Evolutionary conservation across 2,329 filamentous ascomycete genomes (phyloP).

Genomic region (Phaeosphaeriaceae sp.): DNA sequence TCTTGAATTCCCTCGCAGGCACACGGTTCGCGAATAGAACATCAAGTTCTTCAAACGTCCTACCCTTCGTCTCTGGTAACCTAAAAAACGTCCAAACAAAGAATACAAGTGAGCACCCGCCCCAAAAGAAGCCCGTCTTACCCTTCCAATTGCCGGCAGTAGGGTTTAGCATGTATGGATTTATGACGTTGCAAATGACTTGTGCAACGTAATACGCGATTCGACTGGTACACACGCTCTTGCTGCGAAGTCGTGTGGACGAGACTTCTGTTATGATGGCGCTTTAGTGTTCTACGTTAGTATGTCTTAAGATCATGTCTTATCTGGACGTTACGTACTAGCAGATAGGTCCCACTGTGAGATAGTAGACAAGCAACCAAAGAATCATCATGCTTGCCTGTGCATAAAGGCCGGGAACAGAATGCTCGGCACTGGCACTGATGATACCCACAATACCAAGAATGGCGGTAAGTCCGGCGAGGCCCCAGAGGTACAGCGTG

Average conservation of each 20-base stretch:
- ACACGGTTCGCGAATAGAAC: slow-evolving; percentile 70
- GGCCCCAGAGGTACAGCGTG: slow-evolving; percentile 76
- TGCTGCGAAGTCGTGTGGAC: slow-evolving; percentile 80
- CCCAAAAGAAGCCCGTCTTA: slow-evolving; percentile 80
- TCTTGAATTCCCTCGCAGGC: slow-evolving; percentile 22
- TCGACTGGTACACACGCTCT: slow-evolving; percentile 82
- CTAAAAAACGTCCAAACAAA: slow-evolving; percentile 76
- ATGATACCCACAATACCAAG: slow-evolving; percentile 79
- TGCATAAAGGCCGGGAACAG: slow-evolving; percentile 51
- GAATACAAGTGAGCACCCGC: slow-evolving; percentile 76
- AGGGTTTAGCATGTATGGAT: slow-evolving; percentile 58
- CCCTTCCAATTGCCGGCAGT: slow-evolving; percentile 83
- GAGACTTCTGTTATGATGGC: slow-evolving; percentile 83
- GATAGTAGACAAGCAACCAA: slow-evolving; percentile 71
- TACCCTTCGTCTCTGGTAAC: slow-evolving; percentile 75
- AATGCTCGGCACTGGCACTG: slow-evolving; percentile 30
- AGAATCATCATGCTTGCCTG: slow-evolving; percentile 29
- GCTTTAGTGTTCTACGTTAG: slow-evolving; percentile 68
- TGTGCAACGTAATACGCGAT: slow-evolving; percentile 57
- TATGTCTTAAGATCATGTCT: no score
- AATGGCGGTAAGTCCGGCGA: slow-evolving; percentile 63
- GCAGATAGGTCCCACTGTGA: slow-evolving; percentile 20
- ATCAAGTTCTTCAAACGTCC: slow-evolving; percentile 83
- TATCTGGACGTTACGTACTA: neutral
- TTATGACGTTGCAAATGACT: slow-evolving; percentile 79